phyloP scores from a whole-genome alignment of 164 flowering plant species.

The Protea cynaroides region DNA sequence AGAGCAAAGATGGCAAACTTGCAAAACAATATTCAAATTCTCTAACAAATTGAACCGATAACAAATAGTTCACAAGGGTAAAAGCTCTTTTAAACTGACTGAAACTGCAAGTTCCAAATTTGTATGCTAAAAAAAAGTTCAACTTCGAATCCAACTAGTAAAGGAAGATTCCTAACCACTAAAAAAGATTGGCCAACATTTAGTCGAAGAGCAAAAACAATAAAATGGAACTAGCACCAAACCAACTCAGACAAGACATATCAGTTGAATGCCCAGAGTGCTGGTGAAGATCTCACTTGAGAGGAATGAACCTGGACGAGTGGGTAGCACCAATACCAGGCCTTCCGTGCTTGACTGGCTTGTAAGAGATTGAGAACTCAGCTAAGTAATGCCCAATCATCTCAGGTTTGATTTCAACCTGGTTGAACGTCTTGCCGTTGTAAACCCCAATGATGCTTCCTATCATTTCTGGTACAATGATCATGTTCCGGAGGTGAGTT shows the following conservation, averaged over 20 bases:
- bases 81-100: too few species aligned
- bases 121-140: too few species aligned
- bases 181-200: not conserved
- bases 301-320: conserved; percentile 56
- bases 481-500: conserved; percentile 53
- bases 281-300: conserved; percentile 28
- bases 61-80: too few species aligned
- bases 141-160: not conserved
- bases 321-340: conserved; percentile 66
- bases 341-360: conserved; percentile 56
- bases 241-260: not conserved
- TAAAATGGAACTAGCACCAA: too few species aligned
- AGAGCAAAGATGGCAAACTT: too few species aligned
- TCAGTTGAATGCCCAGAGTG: not conserved
- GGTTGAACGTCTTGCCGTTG: conserved; percentile 61
- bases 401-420: conserved; percentile 57
- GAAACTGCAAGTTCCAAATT: too few species aligned
- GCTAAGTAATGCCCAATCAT: conserved; percentile 54
- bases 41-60: too few species aligned
- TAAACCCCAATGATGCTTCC: conserved; percentile 57
- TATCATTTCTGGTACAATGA: conserved; percentile 59
- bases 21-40: too few species aligned
- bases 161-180: not conserved
- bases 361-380: conserved; percentile 50
- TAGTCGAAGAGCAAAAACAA: not conserved